These are phyloP conservation scores for Boletus edulis DNA, from an alignment of 768 basidiomycete genomes.

Conservation along the genomic window DNA sequence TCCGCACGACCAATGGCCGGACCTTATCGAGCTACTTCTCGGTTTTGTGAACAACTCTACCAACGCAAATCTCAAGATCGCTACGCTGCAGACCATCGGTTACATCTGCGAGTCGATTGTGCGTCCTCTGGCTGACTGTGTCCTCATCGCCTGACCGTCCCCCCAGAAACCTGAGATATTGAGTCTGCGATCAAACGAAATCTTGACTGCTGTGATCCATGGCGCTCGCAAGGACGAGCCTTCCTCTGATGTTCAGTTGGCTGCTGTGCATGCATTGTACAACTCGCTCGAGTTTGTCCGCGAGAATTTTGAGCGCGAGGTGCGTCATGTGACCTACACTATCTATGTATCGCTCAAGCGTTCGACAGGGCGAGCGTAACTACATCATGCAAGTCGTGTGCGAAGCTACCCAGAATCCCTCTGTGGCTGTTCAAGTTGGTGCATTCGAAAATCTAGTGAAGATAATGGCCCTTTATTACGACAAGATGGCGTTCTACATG, in stretches of 20 bases:
- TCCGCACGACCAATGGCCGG: constrained; percentile 82
- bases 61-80: constrained; percentile 74
- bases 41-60: constrained; percentile 77
- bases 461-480: constrained; percentile 98
- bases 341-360: constrained; percentile 1
- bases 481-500: constrained; percentile 99
- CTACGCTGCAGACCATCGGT: constrained; percentile 93
- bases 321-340: constrained; percentile 36
- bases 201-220: constrained; percentile 96
- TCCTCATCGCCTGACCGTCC: constrained; percentile 5
- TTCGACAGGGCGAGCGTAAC: constrained; percentile 87
- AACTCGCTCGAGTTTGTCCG: constrained; percentile 98
- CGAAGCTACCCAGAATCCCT: constrained; percentile 88
- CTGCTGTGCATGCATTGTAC: constrained; percentile 88
- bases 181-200: constrained; percentile 89
- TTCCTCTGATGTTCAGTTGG: constrained; percentile 84
- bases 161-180: constrained; percentile 89
- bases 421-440: constrained; percentile 85
- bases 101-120: constrained; percentile 97
- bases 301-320: constrained; percentile 97
- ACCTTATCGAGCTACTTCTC: constrained; percentile 85
- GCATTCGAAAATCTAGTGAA: constrained; percentile 94
- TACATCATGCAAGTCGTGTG: constrained; percentile 99
- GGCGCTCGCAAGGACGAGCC: constrained; percentile 96
- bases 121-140: constrained; percentile 36